Evolutionary conservation across 1,139 yeast genomes (phyloP), one percentile per base, ranked within the genome.

Genomic region (Kodamaea ohmeri): DNA sequence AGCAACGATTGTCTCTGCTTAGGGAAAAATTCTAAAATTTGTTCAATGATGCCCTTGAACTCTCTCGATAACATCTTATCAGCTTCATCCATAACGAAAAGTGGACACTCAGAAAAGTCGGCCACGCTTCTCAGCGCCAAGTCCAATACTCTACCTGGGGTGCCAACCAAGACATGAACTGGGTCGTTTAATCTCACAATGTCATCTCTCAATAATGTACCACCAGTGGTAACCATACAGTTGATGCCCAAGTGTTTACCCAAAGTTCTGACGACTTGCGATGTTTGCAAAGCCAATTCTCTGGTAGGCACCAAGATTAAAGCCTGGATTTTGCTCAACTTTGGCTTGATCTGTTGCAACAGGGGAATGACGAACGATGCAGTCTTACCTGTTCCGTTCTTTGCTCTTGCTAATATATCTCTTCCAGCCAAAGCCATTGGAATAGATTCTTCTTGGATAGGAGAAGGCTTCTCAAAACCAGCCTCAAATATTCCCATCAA

Each of bases 151-250:
- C 99, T 83, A 54, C 99, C 99, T 4, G 96, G 96, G 35, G 97
- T 89, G 48, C 96, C 96, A 32, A 89, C 97, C 44, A 89, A 68
- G 35, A 89, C 78, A 61, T 89, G 96, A 26, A 89, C 97, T 5
- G 96, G 85, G 39, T 92, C 97, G 56, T 85, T 79, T 55, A 92
- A 75, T 72, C 98, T 84, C 56, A 92, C 66, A 55, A 92, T 90
- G 67, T 92, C 99, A 65, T 92, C 98, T 64, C 86, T 82, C 52
- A 92, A 73, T 42, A 86, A 80, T 35, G 98, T 94, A 59, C 99
- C 99, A 65, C 99, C 99, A 13, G 98, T 92, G 61, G 97, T 86
- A 43, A 92, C 97, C 97, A 94, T 92, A 61, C 95, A 89, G 60
- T 90, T 86, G 49, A 88, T 72, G 25, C 90, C 92, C 63, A 92